Conservation (phyloP, 1,284 basidiomycete species). For the Apiotrichum mycotoxinovorans region DNA sequence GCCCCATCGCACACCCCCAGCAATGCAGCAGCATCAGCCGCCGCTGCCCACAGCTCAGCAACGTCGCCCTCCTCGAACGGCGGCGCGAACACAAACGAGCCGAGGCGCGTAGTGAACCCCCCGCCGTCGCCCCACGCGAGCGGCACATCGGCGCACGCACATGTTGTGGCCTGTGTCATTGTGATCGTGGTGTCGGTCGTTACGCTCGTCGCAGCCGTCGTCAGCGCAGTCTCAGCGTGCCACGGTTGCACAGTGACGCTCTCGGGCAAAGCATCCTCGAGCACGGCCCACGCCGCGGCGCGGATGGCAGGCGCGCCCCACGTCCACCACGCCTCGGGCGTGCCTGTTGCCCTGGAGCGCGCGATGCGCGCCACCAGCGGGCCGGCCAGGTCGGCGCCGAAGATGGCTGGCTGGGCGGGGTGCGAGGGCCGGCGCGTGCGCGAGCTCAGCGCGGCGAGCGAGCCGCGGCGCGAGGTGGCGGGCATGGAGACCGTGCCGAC, state of each 20-base stretch:
- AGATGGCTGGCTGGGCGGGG: not conserved
- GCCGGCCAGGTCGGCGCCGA: slow-evolving; percentile 1
- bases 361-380: not conserved
- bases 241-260: no score
- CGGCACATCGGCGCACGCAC: not conserved
- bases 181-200: not conserved
- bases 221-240: not conserved
- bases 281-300: not conserved
- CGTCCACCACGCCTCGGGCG: slow-evolving; percentile 2
- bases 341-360: not conserved
- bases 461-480: not conserved
- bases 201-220: not conserved
- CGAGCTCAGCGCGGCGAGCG: not conserved
- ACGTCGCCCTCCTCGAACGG: not conserved
- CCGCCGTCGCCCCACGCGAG: not conserved
- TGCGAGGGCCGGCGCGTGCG: not conserved
- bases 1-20: not conserved
- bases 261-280: not conserved
- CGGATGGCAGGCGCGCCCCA: slow-evolving; percentile 6
- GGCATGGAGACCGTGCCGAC: not conserved
- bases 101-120: not conserved
- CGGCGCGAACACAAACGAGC: not conserved
- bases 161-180: not conserved
- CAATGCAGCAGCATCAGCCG: not conserved
- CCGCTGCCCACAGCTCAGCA: not conserved